These are phyloP conservation scores for Pseudocercospora eumusae DNA, from an alignment of 2,329 filamentous ascomycete genomes.

Conservation along the genomic window DNA sequence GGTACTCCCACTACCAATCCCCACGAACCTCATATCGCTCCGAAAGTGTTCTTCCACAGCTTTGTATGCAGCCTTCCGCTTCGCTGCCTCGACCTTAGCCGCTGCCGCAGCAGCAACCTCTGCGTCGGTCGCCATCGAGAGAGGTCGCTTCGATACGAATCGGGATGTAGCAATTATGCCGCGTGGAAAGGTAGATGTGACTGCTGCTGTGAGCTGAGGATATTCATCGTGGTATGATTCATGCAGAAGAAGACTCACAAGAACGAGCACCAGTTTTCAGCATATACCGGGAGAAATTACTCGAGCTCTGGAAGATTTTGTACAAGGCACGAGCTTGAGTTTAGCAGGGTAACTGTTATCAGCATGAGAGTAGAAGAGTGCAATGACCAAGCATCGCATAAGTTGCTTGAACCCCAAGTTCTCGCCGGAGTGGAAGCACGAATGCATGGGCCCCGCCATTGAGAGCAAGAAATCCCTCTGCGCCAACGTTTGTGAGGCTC, in stretches of 20 bases:
- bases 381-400: not conserved
- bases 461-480: not conserved
- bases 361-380: not conserved
- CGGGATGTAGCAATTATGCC: not conserved
- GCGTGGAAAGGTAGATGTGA: not conserved
- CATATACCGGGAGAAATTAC: not conserved
- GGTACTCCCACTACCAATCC: constrained; percentile 79
- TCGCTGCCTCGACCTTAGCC: constrained; percentile 64
- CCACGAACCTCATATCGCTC: constrained; percentile 63
- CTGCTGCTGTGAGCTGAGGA: not conserved
- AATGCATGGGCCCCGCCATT: constrained; percentile 7
- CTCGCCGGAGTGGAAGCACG: not conserved
- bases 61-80: constrained; percentile 71
- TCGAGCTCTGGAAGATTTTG: not conserved
- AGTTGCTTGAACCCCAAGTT: not conserved
- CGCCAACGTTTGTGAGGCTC: not conserved
- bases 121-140: constrained; percentile 17
- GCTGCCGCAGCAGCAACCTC: constrained; percentile 14
- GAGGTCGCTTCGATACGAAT: not conserved
- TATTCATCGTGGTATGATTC: not conserved
- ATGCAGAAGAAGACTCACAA: not conserved
- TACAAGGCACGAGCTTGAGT: not conserved
- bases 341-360: not conserved
- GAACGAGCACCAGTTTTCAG: not conserved
- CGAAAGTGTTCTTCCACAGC: constrained; percentile 74